Base-by-base conservation (phyloP, 2,329 filamentous ascomycete genomes). In the Verticillium klebahnii region DNA sequence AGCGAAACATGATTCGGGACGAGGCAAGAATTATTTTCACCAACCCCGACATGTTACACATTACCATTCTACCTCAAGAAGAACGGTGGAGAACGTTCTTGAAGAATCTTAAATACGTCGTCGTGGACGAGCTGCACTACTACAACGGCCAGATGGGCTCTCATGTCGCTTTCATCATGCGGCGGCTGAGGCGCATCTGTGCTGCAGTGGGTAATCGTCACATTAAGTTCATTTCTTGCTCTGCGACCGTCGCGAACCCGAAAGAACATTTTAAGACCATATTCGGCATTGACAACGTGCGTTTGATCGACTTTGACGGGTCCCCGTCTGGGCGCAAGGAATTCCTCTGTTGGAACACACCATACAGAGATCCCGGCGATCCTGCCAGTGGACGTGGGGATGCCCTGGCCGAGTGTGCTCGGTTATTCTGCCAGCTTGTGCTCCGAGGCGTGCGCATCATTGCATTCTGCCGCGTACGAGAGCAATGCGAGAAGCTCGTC, bases 331-430 rank as follows among this genome's bases (percentile, higher is more conserved):
- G 94, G 0, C 84, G 92, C 25, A 98, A 98, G 72, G 94, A 98
- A 70, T 98, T 98, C 62, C 72, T 99, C 7, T 98, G 93, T 74
- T 99, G 95, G 95, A 98, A 99, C 69, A 97, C 94, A 0, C 95
- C 95, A 0, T 97, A 87, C 74, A 96, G 93, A 72, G 94, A 97
- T 67, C 92, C 94, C 0, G 85, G 83, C 1, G 94, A 98, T 74
- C 91, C 93, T 9, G 87, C 90, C 0, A 96, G 92, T 68, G 94
- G 95, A 1, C 86, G 95, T 62, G 92, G 91, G 15, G 92, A 92
- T 72, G 88, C 89, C 3, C 87, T 96, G 72, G 84, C 86, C 5
- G 94, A 99, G 75, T 90, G 92, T n/a, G 92, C 95, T 1, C 88
- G 91, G 54, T 78, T 99, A 0, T 97, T 99, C 70, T 96, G 92